Conservation (phyloP, 2,329 filamentous ascomycete genomes). For the Aciculosporium take region DNA sequence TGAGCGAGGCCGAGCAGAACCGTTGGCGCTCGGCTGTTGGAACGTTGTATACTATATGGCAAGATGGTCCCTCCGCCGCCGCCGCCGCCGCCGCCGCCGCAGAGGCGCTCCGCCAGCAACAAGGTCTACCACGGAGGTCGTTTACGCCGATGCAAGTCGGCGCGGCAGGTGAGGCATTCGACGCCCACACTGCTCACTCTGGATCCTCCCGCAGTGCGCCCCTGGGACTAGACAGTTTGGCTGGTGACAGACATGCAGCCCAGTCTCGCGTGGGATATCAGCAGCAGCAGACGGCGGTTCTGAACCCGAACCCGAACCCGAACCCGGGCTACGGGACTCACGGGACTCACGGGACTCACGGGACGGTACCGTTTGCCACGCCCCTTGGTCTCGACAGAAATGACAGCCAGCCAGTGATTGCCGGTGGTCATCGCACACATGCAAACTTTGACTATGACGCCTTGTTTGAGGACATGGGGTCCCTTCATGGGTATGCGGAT, state of each 20-base stretch:
- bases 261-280: background rate
- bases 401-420: background rate
- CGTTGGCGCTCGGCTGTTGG: constrained; percentile 18
- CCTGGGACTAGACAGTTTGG: background rate
- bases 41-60: constrained; percentile 11
- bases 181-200: background rate
- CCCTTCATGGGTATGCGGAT: constrained; percentile 34
- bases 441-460: constrained; percentile 33
- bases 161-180: background rate
- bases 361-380: background rate
- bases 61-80: background rate
- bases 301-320: background rate
- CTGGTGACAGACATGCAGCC: background rate
- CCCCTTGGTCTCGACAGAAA: background rate
- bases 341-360: background rate
- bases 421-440: constrained; percentile 4
- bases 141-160: background rate
- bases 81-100: background rate
- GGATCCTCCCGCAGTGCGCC: background rate
- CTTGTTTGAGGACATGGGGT: constrained; percentile 36
- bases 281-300: background rate
- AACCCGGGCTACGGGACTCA: background rate
- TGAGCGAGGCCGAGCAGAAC: constrained; percentile 20
- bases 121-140: background rate
- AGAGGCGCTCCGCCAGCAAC: background rate